Base-by-base conservation (phyloP, 805 yeast genomes). In the Candida cerambycidarum region DNA sequence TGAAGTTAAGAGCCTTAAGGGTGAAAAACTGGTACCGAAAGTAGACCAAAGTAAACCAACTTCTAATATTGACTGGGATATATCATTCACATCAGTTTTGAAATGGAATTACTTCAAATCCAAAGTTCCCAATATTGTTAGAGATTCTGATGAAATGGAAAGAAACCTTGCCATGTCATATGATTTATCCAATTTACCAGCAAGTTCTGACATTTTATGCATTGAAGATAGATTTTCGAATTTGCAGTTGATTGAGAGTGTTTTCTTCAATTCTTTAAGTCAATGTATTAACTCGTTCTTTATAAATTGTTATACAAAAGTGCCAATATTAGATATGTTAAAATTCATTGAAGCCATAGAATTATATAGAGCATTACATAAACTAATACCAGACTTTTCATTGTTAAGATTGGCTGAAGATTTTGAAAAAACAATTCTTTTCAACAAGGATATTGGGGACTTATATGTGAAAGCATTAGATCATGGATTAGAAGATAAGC, bases 241-340 rank as follows among this genome's bases (percentile, higher is more conserved):
- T 14, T 38, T 45, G 3, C 13, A 48, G 11, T 36, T 16, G 4
- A 35, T 61, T 5, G 69, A 63, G 37, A 25, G n/a, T 13, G 44
- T 56, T 5, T 40, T 65, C 17, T 43, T 25, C 18, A 29, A 19
- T 13, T 48, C 49, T 1, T 38, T 48, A 18, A 13, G 32, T 27
- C 43, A 36, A 23, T 41, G 47, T 32, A 42, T 62, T 33, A 58
- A 58, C 42, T 59, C 65, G 12, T 67, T 59, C 39, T 56, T 67
- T 32, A 40, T 61, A 23, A 58, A 62, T 40, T 61, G 62, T 34
- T 63, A 65, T 43, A 51, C 69, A 5, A 65, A 65, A 43, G 50
- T 59, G 11, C 72, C 71, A 2, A 52, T 63, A 6, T 40, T 67
- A 12, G 65, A 65, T 43, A 53, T 56, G 23, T 43, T 61, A 8